Evolutionary conservation across 768 basidiomycete species (phyloP).

Genomic region (Pleurotus citrinopileatus): DNA sequence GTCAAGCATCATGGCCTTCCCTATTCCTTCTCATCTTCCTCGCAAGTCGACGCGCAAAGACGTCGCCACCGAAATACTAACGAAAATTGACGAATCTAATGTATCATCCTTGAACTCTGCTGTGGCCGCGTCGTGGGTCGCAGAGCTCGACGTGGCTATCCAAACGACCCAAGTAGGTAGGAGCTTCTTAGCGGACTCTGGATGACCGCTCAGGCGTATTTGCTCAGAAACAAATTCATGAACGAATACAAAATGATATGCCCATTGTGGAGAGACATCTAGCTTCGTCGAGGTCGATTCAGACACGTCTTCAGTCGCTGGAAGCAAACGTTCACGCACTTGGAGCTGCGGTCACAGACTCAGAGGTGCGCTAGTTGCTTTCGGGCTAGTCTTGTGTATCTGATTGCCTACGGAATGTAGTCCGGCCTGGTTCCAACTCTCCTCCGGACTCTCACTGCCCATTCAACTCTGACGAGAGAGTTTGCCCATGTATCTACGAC

Average conservation of each 20-base stretch:
- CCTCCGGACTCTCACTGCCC: slow-evolving; percentile 50
- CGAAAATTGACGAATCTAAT: slow-evolving; percentile 64
- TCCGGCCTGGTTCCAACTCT: slow-evolving; percentile 66
- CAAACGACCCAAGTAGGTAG: slow-evolving; percentile 60
- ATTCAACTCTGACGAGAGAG: slow-evolving; percentile 63
- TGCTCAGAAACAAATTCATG: slow-evolving; percentile 62
- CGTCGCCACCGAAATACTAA: slow-evolving; percentile 68
- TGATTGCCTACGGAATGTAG: slow-evolving; percentile 32
- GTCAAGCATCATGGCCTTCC: slow-evolving; percentile 60
- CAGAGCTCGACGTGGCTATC: slow-evolving; percentile 72
- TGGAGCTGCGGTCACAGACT: slow-evolving; percentile 46
- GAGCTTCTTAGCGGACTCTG: not conserved
- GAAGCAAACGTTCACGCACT: slow-evolving; percentile 51
- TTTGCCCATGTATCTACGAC: slow-evolving; percentile 51
- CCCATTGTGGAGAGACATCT: slow-evolving; percentile 65
- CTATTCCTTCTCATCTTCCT: slow-evolving; percentile 71
- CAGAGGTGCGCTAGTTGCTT: slow-evolving; percentile 48
- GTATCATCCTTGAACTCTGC: slow-evolving; percentile 54
- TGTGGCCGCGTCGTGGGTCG: slow-evolving; percentile 66
- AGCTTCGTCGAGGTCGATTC: slow-evolving; percentile 59
- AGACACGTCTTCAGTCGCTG: slow-evolving; percentile 53
- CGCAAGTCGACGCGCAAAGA: slow-evolving; percentile 57
- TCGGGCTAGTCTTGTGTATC: not conserved
- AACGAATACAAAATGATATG: slow-evolving; percentile 65
- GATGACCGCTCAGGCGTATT: slow-evolving; percentile 17